These are phyloP conservation scores for Pachyrhizus erosus DNA, from an alignment of 306 rosid species.

Conservation along the genomic window DNA sequence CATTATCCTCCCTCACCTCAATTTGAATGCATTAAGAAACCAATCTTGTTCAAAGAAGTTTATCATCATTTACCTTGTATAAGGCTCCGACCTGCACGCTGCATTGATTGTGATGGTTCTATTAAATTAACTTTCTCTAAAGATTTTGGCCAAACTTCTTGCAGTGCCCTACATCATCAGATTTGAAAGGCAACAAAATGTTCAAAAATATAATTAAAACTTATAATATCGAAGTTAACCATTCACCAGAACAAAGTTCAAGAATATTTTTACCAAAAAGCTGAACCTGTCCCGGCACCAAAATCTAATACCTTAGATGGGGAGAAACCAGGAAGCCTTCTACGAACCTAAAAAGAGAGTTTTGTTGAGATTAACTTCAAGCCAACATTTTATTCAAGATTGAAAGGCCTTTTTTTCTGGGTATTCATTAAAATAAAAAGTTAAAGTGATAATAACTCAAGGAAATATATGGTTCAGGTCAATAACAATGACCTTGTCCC, in stretches of 20 bases:
- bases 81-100: slow-evolving; percentile 83
- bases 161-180: slow-evolving; percentile 75
- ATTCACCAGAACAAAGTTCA: slow-evolving; percentile 25
- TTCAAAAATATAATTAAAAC: slow-evolving; percentile 10
- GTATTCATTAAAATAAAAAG: slow-evolving; percentile 2
- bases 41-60: background rate
- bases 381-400: background rate
- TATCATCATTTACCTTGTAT: slow-evolving; percentile 67
- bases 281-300: slow-evolving; percentile 96
- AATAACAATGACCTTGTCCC: background rate
- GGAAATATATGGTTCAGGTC: background rate
- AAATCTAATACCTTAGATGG: slow-evolving; percentile 84
- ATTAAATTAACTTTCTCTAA: slow-evolving; percentile 77
- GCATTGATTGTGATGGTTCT: slow-evolving; percentile 97
- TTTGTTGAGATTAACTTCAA: background rate
- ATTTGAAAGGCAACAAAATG: slow-evolving; percentile 35
- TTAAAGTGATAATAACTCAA: slow-evolving; percentile 15
- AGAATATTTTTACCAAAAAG: slow-evolving; percentile 77
- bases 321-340: slow-evolving; percentile 85
- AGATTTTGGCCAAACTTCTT: slow-evolving; percentile 89
- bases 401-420: background rate
- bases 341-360: slow-evolving; percentile 59
- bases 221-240: slow-evolving; percentile 24
- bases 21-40: slow-evolving; percentile 32
- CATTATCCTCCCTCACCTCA: slow-evolving; percentile 17